Base-by-base conservation (phyloP, 345 rosid genomes). In the Theobroma cacao region DNA sequence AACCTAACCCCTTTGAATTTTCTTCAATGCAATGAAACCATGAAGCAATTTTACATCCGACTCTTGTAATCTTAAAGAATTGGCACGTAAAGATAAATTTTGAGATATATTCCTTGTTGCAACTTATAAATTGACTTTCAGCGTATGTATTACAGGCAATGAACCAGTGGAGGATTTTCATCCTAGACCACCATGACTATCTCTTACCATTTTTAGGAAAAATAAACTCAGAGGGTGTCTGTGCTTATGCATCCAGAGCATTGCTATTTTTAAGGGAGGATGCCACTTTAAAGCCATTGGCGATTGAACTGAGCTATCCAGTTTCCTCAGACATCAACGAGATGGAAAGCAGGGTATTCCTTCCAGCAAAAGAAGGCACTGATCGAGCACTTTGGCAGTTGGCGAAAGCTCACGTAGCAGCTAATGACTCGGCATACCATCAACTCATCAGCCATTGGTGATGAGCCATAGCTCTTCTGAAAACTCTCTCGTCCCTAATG, bases 111-210 rank as follows among this genome's bases (percentile, higher is more conserved):
- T 12, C 3, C 8, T 41, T 47, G 3, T 3, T 47, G 50, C 50
- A 4, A 47, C 50, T 47, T 17, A 56, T 26, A 24, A 69, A 69
- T 7, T 28, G 40, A 69, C 24, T 47, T 68, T 63, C 45, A 56
- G 5, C 45, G 33, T 33, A 45, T 43, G n/a, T 43, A 48, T 28
- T 69, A 55, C 90, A 89, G 87, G 92, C 89, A 67, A 81, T 86
- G 83, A 33, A 30, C 5, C 83, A 85, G 43, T 72, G 83, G 87
- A 82, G 89, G 80, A 79, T 89, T 20, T 85, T 84, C 81, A 80
- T 88, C 62, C 72, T 91, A 84, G 95, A 89, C 79, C 91, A 91
- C 86, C 91, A 91, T 52, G 89, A 88, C 72, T 86, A 89, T 77
- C 90, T 91, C 77, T 79, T 84, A 80, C 88, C 91, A 64, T 88